phyloP scores from a whole-genome alignment of 768 basidiomycete species.

The Lentinula edodes region DNA sequence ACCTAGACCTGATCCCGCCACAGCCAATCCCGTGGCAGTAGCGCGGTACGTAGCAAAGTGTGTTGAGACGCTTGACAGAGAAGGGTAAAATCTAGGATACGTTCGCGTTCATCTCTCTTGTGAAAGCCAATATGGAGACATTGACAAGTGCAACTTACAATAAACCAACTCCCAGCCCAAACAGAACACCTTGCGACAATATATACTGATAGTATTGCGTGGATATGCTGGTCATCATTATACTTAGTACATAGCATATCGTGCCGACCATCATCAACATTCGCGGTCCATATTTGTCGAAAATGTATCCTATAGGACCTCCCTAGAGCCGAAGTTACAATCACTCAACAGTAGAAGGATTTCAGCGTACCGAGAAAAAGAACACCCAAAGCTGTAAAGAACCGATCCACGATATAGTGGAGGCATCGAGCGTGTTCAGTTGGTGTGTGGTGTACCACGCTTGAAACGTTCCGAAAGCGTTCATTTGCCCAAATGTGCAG shows the following conservation, averaged over 20 bases:
- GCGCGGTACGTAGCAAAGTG: slow-evolving; percentile 62
- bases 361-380: slow-evolving; percentile 54
- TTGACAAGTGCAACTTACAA: slow-evolving; percentile 37
- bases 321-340: slow-evolving; percentile 34
- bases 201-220: slow-evolving; percentile 56
- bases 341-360: neutral
- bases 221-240: slow-evolving; percentile 58
- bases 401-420: slow-evolving; percentile 67
- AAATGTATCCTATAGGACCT: slow-evolving; percentile 52
- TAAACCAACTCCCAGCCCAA: slow-evolving; percentile 60
- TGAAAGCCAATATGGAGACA: neutral
- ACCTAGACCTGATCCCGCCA: slow-evolving; percentile 68
- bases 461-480: slow-evolving; percentile 68
- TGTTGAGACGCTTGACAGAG: slow-evolving; percentile 60
- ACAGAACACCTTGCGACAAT: slow-evolving; percentile 57
- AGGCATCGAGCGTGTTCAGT: slow-evolving; percentile 41
- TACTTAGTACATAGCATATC: slow-evolving; percentile 39
- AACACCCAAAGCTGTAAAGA: slow-evolving; percentile 64
- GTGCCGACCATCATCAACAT: slow-evolving; percentile 49
- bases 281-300: slow-evolving; percentile 56
- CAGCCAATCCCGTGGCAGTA: slow-evolving; percentile 65
- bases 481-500: slow-evolving; percentile 69
- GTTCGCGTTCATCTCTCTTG: neutral
- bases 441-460: slow-evolving; percentile 62
- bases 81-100: slow-evolving; percentile 59